These are phyloP conservation scores for Chaetoceros muelleri DNA, from an alignment of 108 stramenopile genomes.

Conservation along the genomic window DNA sequence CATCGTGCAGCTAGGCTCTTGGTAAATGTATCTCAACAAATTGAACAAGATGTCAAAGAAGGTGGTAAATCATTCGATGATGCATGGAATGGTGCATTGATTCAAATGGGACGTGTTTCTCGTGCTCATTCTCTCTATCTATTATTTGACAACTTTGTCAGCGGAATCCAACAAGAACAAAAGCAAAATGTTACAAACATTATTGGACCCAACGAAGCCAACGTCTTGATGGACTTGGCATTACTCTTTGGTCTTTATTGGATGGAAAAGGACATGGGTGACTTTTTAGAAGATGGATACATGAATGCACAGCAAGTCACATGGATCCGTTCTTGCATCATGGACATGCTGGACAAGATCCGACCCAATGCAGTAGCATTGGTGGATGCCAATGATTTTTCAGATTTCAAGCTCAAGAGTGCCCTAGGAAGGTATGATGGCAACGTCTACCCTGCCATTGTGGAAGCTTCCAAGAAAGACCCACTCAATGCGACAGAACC, in stretches of 20 bases:
- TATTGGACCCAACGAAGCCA: constrained; percentile 34
- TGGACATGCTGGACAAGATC: constrained; percentile 47
- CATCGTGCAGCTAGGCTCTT: constrained; percentile 66
- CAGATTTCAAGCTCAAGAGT: constrained; percentile 81
- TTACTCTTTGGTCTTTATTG: constrained; percentile 71
- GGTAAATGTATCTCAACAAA: constrained; percentile 47
- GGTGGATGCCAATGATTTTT: constrained; percentile 83
- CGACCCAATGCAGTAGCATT: constrained; percentile 82
- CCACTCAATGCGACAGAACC: constrained; percentile 56
- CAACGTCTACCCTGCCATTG: constrained; percentile 82
- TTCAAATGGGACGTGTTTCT: constrained; percentile 65
- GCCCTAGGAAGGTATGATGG: constrained; percentile 84
- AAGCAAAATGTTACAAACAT: constrained; percentile 13
- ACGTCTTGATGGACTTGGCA: constrained; percentile 50
- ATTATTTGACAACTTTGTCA: constrained; percentile 50
- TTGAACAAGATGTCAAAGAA: constrained; percentile 28
- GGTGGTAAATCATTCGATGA: constrained; percentile 31
- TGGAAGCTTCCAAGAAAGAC: constrained; percentile 68
- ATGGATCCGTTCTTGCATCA: constrained; percentile 31
- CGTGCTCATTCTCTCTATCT: constrained; percentile 69
- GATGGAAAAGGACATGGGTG: constrained; percentile 80
- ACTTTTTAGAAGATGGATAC: constrained; percentile 73
- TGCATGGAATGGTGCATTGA: constrained; percentile 77
- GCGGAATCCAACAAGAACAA: constrained; percentile 49
- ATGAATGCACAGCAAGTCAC: constrained; percentile 30